A percentile compares a stretch with the other conserved stretches of the same genome.
These are phyloP conservation scores for Yamadazyma insecticola DNA, from an alignment of 805 yeast genomes.

Conservation along the genomic window DNA sequence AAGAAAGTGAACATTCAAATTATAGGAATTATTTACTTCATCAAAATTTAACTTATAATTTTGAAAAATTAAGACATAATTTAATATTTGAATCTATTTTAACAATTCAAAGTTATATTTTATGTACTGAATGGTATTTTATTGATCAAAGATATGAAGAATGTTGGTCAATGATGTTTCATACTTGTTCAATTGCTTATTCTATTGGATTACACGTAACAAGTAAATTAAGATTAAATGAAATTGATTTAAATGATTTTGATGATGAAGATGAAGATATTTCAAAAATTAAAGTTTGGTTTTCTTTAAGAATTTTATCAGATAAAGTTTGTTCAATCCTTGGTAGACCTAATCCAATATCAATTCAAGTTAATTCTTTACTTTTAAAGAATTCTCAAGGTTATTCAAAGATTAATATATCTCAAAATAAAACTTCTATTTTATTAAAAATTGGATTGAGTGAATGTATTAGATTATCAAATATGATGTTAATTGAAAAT, in stretches of 20 bases:
- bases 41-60: constrained; percentile 30
- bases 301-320: constrained; percentile 43
- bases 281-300: constrained; percentile 44
- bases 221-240: constrained; percentile 18
- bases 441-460: constrained; percentile 44
- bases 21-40: constrained; percentile 4
- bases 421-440: constrained; percentile 21
- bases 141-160: constrained; percentile 47
- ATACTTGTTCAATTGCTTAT: constrained; percentile 45
- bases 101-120: constrained; percentile 46
- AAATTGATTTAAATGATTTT: constrained; percentile 11
- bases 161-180: constrained; percentile 49
- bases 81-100: constrained; percentile 42
- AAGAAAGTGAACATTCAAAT: constrained; percentile 6
- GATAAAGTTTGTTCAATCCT: constrained; percentile 47
- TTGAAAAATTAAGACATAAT: constrained; percentile 43
- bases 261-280: constrained; percentile 32
- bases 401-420: constrained; percentile 13
- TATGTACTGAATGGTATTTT: constrained; percentile 49
- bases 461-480: constrained; percentile 45
- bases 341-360: constrained; percentile 54
- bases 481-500: constrained; percentile 47
- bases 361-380: constrained; percentile 32
- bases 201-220: constrained; percentile 50
- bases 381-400: constrained; percentile 20